phyloP scores from a whole-genome alignment of 179 eudicot species.

The Sideroxylon spinosum region DNA sequence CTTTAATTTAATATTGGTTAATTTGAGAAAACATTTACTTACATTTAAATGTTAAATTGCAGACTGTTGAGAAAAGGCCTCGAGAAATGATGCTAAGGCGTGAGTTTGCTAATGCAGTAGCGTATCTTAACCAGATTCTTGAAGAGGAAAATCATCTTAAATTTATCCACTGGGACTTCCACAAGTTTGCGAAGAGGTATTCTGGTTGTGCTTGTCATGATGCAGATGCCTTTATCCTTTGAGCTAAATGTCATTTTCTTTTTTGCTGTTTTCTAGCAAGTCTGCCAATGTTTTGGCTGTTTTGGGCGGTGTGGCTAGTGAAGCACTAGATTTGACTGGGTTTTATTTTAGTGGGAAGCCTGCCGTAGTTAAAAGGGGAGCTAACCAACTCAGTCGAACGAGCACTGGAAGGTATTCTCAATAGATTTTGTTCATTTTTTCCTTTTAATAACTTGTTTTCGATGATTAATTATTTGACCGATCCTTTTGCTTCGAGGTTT shows the following conservation, averaged over 20 bases:
- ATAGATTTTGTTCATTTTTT: not conserved
- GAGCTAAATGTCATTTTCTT: conserved; percentile 18
- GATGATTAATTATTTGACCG: not conserved
- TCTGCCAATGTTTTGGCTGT: conserved; percentile 95
- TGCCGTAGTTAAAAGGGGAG: conserved; percentile 48
- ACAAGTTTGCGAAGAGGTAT: conserved; percentile 96
- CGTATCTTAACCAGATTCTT: conserved; percentile 83
- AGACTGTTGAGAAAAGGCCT: conserved; percentile 97
- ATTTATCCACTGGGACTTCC: conserved; percentile 95
- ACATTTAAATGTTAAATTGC: conserved; percentile 27
- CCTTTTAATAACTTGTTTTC: conserved; percentile 3
- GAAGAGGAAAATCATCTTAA: conserved; percentile 67
- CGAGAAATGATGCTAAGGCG: conserved; percentile 97
- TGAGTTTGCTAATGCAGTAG: conserved; percentile 90
- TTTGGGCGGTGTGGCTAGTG: conserved; percentile 82
- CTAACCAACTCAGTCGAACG: conserved; percentile 55
- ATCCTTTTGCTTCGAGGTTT: conserved; percentile 12
- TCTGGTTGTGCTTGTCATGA: conserved; percentile 20
- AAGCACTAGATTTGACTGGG: conserved; percentile 92
- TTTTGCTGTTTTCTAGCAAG: conserved; percentile 51
- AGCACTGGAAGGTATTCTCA: conserved; percentile 55
- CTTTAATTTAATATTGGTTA: not conserved
- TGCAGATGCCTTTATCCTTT: conserved; percentile 6
- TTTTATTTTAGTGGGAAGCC: conserved; percentile 89
- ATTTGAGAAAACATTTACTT: conserved; percentile 10